Evolutionary conservation across 306 rosid species (phyloP).

Genomic region (Medicago arabica): DNA sequence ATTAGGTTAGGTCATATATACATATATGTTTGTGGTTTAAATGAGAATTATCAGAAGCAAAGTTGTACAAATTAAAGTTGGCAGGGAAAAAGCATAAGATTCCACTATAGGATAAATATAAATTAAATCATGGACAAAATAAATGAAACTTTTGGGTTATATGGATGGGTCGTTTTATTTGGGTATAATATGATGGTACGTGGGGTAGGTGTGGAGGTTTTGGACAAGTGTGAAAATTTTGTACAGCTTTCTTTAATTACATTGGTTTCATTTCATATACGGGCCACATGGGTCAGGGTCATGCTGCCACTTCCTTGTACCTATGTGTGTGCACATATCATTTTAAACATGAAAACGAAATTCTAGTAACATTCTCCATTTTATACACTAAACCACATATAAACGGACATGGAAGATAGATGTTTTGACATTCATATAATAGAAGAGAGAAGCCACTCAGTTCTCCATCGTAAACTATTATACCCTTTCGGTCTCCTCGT

Average conservation of each 20-base stretch:
- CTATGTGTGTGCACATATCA: neutral
- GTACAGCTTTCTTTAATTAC: conserved; percentile 41
- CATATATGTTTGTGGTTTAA: neutral
- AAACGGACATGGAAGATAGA: neutral
- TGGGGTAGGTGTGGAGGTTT: conserved; percentile 45
- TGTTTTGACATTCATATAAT: neutral
- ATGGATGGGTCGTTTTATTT: conserved; percentile 45
- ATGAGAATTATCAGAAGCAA: conserved; percentile 38
- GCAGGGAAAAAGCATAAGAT: conserved; percentile 44
- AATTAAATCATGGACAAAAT: conserved; percentile 2
- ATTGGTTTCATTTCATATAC: conserved; percentile 35
- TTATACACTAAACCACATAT: conserved; percentile 4
- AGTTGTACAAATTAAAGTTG: conserved; percentile 41
- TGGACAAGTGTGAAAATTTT: conserved; percentile 45
- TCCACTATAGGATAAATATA: conserved; percentile 27
- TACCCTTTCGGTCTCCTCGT: neutral
- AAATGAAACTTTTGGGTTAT: conserved; percentile 40
- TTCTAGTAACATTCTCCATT: neutral
- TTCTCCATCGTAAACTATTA: neutral
- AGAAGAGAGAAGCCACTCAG: neutral
- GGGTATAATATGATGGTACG: conserved; percentile 43
- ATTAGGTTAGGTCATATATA: neutral
- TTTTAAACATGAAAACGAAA: neutral
- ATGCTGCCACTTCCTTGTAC: conserved; percentile 40
- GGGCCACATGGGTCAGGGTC: conserved; percentile 52